Conservation (phyloP, 2,329 filamentous ascomycete species). For the Monilinia laxa region DNA sequence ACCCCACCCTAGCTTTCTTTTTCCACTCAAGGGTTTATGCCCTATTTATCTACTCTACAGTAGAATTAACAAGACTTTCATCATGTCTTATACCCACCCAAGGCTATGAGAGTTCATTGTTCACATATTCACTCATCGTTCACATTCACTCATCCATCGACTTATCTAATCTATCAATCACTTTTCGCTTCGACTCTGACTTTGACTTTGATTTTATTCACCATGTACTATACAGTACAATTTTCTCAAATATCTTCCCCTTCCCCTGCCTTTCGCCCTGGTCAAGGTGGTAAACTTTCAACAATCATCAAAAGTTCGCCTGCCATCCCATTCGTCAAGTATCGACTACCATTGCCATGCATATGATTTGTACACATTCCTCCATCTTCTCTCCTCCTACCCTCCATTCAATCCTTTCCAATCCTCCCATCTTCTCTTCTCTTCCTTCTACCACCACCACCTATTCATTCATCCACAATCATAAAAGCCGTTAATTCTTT, state of each 20-base stretch:
- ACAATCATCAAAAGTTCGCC: not conserved
- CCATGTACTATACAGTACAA: constrained; percentile 13
- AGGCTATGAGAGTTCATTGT: too few species aligned
- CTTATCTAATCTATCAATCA: not conserved
- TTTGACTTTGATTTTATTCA: not conserved
- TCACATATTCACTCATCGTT: too few species aligned
- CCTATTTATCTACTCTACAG: too few species aligned
- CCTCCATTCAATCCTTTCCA: not conserved
- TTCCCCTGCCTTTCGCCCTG: not conserved
- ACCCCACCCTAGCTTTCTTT: too few species aligned
- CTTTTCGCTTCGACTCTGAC: not conserved
- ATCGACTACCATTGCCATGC: not conserved
- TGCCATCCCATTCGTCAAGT: not conserved
- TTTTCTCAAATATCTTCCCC: not conserved
- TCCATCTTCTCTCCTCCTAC: not conserved
- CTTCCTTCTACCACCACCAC: not conserved
- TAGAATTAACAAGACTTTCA: too few species aligned
- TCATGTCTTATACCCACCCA: too few species aligned
- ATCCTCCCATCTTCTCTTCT: not conserved
- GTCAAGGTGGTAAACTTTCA: not conserved
- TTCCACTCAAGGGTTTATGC: too few species aligned
- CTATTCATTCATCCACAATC: not conserved
- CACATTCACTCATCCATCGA: not conserved
- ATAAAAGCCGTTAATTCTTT: constrained; percentile 18
- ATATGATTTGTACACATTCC: constrained; percentile 12